phyloP scores from a whole-genome alignment of 1,284 basidiomycete species.

The Dichomitus squalens region DNA sequence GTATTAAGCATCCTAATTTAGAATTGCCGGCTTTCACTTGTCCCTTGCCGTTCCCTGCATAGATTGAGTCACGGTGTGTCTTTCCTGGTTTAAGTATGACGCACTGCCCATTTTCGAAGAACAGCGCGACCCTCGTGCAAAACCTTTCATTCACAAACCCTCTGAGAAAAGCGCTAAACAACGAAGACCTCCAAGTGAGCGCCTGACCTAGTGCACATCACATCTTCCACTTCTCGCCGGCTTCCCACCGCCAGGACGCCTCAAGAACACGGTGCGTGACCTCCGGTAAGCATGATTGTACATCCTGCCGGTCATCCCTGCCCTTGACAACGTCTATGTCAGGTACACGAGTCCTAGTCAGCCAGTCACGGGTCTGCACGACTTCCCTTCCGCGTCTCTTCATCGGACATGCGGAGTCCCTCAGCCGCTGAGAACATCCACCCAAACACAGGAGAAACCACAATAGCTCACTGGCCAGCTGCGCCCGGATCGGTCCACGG shows the following conservation, averaged over 20 bases:
- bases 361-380: slow-evolving; percentile 15
- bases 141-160: neutral
- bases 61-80: neutral
- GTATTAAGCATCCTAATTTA: neutral
- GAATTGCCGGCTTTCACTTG: neutral
- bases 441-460: slow-evolving; percentile 7
- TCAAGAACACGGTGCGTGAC: neutral
- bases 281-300: slow-evolving; percentile 1
- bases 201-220: neutral
- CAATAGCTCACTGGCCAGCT: slow-evolving; percentile 6
- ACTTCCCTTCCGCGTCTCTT: neutral
- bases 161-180: neutral
- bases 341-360: neutral
- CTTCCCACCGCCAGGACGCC: neutral
- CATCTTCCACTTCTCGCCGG: neutral
- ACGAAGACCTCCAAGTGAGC: neutral
- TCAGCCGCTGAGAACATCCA: slow-evolving; percentile 10
- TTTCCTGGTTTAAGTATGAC: neutral
- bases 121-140: neutral
- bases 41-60: neutral
- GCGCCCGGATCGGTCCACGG: neutral
- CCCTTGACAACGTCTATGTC: neutral
- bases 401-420: slow-evolving; percentile 11
- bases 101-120: neutral
- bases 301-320: neutral